Percentiles rank a stretch among this genome's conserved stretches.
Evolutionary conservation across 1,139 yeast genomes (phyloP).

Genomic region (Wickerhamomyces sp.): DNA sequence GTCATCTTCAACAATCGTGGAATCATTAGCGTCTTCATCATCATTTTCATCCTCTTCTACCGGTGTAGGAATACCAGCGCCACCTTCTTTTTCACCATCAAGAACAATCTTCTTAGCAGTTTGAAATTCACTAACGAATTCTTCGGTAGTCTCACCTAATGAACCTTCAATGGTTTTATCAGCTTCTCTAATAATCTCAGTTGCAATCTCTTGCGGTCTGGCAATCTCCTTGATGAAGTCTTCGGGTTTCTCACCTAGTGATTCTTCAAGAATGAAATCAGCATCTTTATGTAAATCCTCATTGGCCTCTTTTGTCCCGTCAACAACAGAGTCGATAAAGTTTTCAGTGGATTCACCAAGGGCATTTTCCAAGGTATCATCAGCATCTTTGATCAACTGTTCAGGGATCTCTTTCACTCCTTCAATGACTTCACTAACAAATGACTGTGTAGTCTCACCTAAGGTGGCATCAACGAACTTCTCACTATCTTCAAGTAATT

Average conservation of each 20-base stretch:
- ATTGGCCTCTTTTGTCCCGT: background rate
- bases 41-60: background rate
- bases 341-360: background rate
- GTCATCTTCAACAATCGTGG: background rate
- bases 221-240: constrained; percentile 1
- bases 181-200: background rate
- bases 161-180: background rate
- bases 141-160: background rate
- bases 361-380: background rate
- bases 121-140: constrained; percentile 1
- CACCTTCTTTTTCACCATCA: background rate
- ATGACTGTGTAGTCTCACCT: constrained; percentile 5
- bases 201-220: background rate
- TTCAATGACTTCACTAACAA: constrained; percentile 2
- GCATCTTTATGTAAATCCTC: background rate
- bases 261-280: background rate
- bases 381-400: background rate
- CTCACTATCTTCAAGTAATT: background rate
- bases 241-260: constrained; percentile 6
- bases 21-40: background rate
- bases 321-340: constrained; percentile 1
- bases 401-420: constrained; percentile 1
- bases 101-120: background rate
- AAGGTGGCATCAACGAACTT: background rate
- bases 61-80: background rate